Base-by-base conservation (phyloP, 345 rosid genomes). In the Hibiscus mutabilis region DNA sequence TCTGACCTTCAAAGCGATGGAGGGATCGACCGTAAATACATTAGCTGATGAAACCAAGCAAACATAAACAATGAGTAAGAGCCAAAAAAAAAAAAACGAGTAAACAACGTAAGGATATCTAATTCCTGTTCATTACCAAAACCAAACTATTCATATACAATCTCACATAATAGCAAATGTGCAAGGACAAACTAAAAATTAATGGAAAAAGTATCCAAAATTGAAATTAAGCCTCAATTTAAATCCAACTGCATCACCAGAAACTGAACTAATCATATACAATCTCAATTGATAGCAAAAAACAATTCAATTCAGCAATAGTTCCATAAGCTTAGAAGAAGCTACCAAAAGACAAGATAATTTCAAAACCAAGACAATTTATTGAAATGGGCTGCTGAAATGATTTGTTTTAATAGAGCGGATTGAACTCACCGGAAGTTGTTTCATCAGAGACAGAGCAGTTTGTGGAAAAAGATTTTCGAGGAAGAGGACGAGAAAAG, bases 351-450 rank as follows among this genome's bases (percentile, higher is more conserved):
- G 51, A 35, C 14, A 3, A 21, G 21, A 19, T 18, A 31, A 11
- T 3, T 4, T 31, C 49, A 31, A 55, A 68, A 53, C 47, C 13
- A 18, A 69, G 18, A 31, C 24, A 31, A 52, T 10, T 31, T 29
- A 18, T 31, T 33, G 31, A 52, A 49, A 68, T 51, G 44, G 60
- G 71, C 11, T 5, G 13, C 51, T 52, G 37, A 55, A 52, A 69
- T 1, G 8, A 3, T 33, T 13, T 12, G 21, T 9, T 29, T 13
- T 3, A 16, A 51, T 8, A 37, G 16, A 18, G 65, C 10, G 37
- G 66, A 71, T 16, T 10, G 44, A 71, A 71, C 67, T 71, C 57
- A 71, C 74, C 8, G 58, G 67, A 60, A 61, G 74, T 29, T 15
- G 11, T 10, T 16, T 71, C 74, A 25, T 71, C 67, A 15, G 74